Conservation (phyloP, 257 asterid species). For the Gardenia jasminoides region DNA sequence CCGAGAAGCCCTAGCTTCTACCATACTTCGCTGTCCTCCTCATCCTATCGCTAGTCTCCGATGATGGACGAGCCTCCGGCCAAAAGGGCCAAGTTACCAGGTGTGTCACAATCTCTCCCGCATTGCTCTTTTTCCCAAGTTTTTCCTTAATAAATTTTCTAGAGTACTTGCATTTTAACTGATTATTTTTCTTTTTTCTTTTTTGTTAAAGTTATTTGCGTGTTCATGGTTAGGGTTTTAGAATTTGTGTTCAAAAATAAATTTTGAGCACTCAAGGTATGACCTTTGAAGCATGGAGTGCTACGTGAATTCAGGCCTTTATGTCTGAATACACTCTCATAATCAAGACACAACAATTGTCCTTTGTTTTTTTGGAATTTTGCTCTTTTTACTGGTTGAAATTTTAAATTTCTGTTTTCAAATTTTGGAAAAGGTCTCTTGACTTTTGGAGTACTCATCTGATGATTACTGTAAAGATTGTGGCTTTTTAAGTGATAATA, state of each 20-base stretch:
- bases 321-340: background rate
- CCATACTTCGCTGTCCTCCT: background rate
- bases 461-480: background rate
- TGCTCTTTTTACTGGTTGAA: background rate
- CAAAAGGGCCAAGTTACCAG: constrained; percentile 57
- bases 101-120: constrained; percentile 21
- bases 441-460: background rate
- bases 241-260: too few relatives aligned
- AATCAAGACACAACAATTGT: background rate
- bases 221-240: constrained; percentile 17
- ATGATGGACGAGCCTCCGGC: constrained; percentile 55
- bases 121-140: background rate
- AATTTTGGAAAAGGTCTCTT: background rate
- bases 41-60: background rate
- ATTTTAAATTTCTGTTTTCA: too few relatives aligned
- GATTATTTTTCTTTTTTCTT: background rate
- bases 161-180: background rate
- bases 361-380: too few relatives aligned
- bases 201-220: background rate
- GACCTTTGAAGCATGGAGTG: constrained; percentile 20
- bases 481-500: background rate
- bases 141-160: background rate
- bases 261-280: constrained; percentile 4
- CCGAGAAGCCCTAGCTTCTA: background rate
- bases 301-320: background rate